phyloP scores from a whole-genome alignment of 345 rosid species.

The Viola odorata region DNA sequence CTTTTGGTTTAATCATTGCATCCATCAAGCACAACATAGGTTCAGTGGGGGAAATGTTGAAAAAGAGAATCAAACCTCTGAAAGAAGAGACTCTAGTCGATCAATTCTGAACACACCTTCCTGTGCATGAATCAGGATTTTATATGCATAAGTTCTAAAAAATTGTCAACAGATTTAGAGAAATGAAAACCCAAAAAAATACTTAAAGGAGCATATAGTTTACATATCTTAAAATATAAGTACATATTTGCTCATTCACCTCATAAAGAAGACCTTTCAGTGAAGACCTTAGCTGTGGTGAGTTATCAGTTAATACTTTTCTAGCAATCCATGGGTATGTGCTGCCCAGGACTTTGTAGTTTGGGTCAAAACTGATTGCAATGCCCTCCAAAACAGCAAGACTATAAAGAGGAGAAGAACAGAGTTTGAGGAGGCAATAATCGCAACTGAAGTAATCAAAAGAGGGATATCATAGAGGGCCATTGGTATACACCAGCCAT shows the following conservation, averaged over 20 bases:
- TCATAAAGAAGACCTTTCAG: conserved; percentile 70
- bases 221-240: neutral
- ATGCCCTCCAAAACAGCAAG: conserved; percentile 97
- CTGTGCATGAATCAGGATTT: conserved; percentile 32
- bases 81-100: conserved; percentile 78
- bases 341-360: conserved; percentile 90
- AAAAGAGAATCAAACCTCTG: conserved; percentile 46
- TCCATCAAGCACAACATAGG: neutral
- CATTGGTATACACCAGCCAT: neutral
- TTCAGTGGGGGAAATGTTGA: neutral
- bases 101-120: conserved; percentile 87
- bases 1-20: neutral
- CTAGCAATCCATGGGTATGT: conserved; percentile 98
- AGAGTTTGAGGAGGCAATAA: conserved; percentile 4
- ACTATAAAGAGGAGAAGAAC: conserved; percentile 27
- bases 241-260: conserved; percentile 30
- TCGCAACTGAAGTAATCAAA: neutral
- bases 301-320: conserved; percentile 78
- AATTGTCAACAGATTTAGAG: neutral
- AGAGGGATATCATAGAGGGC: neutral
- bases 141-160: neutral
- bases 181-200: neutral
- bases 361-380: conserved; percentile 67
- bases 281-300: conserved; percentile 76
- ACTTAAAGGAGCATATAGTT: neutral